Evolutionary conservation across 2,329 filamentous ascomycete species (phyloP), one percentile per base, ranked within the genome.

Genomic region (Calycina herbarum): DNA sequence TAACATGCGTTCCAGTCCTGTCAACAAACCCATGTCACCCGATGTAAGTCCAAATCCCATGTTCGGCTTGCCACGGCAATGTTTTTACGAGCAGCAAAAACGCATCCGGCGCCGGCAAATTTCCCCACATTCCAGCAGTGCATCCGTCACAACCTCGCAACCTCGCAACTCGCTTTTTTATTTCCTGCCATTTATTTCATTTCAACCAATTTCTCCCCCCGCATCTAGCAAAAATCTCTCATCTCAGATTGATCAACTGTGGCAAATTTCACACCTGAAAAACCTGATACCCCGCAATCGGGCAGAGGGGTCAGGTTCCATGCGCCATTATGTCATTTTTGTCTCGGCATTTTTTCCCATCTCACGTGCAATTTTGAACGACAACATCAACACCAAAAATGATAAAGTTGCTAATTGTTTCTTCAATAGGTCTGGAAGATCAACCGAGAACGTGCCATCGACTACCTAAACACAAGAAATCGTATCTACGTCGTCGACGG

Each of bases 401-500:
- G 5, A 63, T n/a, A 10, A 57, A 62, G 15, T 57, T 61, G 69
- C 68, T 72, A 65, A 72, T 66, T 29, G 8, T 42, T 57, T 31
- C 11, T 33, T 24, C n/a, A 51, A 61, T 68, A 99, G 95, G 94
- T 98, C 79, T 99, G 95, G 95, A 93, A 93, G 77, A 99, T 99
- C 84, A 99, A 99, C 89, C 90, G 95, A 75, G 95, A 99, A 81
- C 94, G 95, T 84, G 95, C 95, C 68, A 88, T 99, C 79, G 95
- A 99, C 83, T 99, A 99, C 84, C 89, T 99, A 75, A 99, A 99
- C 88, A 99, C 95, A 71, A 88, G 95, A 76, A 97, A 96, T 80
- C 93, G 95, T 77, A 98, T 99, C 83, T 99, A 99, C 81, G 95
- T 99, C 72, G 86, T 99, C 72, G 95, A 99, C 79, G 95, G 95